phyloP scores from a whole-genome alignment of 2,329 filamentous ascomycete species.

The Alternaria sp. region DNA sequence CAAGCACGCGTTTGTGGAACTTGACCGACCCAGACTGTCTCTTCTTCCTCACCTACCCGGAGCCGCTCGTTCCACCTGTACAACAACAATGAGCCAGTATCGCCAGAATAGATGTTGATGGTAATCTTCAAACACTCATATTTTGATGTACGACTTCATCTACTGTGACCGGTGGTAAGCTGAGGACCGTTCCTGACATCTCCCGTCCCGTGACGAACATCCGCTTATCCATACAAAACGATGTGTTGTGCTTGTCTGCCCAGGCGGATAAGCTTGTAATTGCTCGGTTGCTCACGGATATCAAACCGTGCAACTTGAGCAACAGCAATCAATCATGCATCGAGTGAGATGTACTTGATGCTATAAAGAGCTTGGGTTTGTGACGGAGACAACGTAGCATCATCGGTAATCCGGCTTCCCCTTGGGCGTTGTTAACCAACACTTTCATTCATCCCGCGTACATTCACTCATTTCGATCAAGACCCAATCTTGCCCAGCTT shows the following conservation, averaged over 20 bases:
- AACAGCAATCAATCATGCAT: background rate
- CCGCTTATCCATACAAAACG: background rate
- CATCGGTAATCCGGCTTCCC: background rate
- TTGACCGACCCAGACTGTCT: conserved; percentile 6
- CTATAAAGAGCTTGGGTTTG: conserved; percentile 10
- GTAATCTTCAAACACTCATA: background rate
- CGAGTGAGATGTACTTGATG: background rate
- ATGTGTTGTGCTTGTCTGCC: conserved; percentile 1
- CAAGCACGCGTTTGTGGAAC: conserved; percentile 32
- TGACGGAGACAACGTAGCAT: background rate
- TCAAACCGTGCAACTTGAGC: conserved; percentile 25
- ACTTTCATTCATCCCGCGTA: background rate
- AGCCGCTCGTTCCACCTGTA: conserved; percentile 13
- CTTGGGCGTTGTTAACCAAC: background rate
- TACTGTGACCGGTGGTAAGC: background rate
- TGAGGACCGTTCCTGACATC: background rate
- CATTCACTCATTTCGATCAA: background rate
- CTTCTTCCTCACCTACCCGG: conserved; percentile 22
- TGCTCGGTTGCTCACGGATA: conserved; percentile 17
- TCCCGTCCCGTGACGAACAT: background rate
- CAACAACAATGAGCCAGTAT: background rate
- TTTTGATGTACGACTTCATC: conserved; percentile 1
- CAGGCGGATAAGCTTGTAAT: conserved; percentile 15
- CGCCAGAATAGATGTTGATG: background rate
- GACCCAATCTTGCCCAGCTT: background rate